A percentile compares a stretch with the other conserved stretches of the same genome.
Conservation (phyloP, 75 land plant genomes). For the Selaginella moellendorffii region DNA sequence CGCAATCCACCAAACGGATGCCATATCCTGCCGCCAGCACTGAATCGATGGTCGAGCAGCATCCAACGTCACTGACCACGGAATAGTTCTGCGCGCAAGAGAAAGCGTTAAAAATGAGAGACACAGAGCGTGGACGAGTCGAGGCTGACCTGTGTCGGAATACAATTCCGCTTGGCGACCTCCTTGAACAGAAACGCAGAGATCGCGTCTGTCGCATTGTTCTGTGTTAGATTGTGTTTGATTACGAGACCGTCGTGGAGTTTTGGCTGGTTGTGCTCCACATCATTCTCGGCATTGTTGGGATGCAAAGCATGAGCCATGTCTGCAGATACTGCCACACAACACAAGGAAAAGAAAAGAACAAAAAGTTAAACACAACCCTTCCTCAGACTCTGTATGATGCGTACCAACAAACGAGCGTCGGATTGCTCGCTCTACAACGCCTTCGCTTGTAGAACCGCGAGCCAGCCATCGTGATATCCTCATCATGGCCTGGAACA, state of each 20-base stretch:
- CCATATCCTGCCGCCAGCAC: slow-evolving; percentile 3
- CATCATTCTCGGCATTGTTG: slow-evolving; percentile 6
- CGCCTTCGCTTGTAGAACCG: slow-evolving; percentile 20
- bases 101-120: not conserved
- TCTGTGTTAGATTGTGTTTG: not conserved
- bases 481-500: slow-evolving; percentile 21
- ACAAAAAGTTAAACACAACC: not conserved
- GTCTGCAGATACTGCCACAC: slow-evolving; percentile 1
- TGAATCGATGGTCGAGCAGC: slow-evolving; percentile 6
- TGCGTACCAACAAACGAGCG: slow-evolving; percentile 17
- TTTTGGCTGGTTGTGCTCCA: not conserved
- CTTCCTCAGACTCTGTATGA: not conserved
- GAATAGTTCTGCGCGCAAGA: not conserved
- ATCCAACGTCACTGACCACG: not conserved
- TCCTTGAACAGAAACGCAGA: slow-evolving; percentile 5
- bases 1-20: not conserved
- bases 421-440: slow-evolving; percentile 21
- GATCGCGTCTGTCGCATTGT: slow-evolving; percentile 4
- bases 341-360: not conserved
- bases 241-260: slow-evolving; percentile 6
- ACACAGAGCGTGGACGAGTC: not conserved
- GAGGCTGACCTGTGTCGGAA: not conserved
- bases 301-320: slow-evolving; percentile 5
- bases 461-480: slow-evolving; percentile 19
- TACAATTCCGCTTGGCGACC: slow-evolving; percentile 6